Evolutionary conservation across 179 eudicot species (phyloP).

Genomic region (Beta macrorhiza): DNA sequence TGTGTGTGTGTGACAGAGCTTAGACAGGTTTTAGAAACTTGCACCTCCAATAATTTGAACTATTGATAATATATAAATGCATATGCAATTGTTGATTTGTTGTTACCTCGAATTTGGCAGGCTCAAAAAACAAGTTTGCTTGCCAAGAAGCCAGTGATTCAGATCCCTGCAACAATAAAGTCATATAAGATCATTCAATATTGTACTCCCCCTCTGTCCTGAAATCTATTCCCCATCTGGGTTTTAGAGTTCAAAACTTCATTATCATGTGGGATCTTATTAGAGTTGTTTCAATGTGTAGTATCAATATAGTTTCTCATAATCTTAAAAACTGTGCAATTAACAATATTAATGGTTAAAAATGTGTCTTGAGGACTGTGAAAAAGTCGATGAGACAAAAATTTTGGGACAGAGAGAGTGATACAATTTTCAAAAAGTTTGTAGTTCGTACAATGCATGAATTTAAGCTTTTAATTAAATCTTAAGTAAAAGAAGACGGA

Average conservation of each 20-base stretch:
- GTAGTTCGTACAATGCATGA: background rate
- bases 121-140: constrained; percentile 33
- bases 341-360: too few species aligned
- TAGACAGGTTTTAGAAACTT: background rate
- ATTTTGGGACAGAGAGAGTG: too few species aligned
- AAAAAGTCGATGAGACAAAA: too few species aligned
- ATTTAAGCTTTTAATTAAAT: background rate
- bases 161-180: constrained; percentile 56
- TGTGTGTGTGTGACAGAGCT: background rate
- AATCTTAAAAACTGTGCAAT: too few species aligned
- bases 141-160: constrained; percentile 81
- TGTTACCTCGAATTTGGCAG: constrained; percentile 74
- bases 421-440: background rate
- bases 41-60: background rate
- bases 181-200: background rate
- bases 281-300: too few species aligned
- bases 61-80: background rate
- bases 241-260: too few species aligned
- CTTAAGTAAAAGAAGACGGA: background rate
- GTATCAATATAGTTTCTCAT: too few species aligned
- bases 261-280: too few species aligned
- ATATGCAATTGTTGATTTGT: constrained; percentile 8
- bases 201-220: too few species aligned
- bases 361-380: too few species aligned
- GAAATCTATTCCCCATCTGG: too few species aligned